Conservation (phyloP, 805 yeast genomes). For the Nematodospora valgi region DNA sequence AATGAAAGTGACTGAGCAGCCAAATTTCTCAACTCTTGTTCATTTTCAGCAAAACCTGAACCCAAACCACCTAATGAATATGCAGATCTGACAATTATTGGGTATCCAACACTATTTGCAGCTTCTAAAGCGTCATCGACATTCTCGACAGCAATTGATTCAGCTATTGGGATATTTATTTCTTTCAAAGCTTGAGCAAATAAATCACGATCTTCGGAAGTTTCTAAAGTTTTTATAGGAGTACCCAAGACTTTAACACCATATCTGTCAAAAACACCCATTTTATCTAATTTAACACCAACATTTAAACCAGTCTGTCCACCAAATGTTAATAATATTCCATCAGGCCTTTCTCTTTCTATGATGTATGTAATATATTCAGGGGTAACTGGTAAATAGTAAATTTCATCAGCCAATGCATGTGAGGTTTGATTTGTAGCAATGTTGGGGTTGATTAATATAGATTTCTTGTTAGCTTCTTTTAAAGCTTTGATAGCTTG, state of each 20-base stretch:
- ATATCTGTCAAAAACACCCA: conserved; percentile 89
- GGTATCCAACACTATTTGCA: conserved; percentile 85
- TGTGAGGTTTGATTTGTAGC: conserved; percentile 97
- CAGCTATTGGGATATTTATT: conserved; percentile 94
- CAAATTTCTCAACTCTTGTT: conserved; percentile 77
- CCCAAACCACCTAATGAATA: conserved; percentile 97
- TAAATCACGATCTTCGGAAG: conserved; percentile 96
- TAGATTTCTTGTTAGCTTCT: conserved; percentile 83
- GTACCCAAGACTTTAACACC: conserved; percentile 96
- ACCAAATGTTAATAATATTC: conserved; percentile 92
- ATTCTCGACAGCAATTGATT: conserved; percentile 90
- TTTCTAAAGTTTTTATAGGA: conserved; percentile 91
- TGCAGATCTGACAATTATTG: conserved; percentile 96
- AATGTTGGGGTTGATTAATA: conserved; percentile 90
- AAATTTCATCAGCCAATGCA: conserved; percentile 90
- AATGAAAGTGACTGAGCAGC: conserved; percentile 85
- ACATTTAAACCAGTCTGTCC: conserved; percentile 98
- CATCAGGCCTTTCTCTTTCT: conserved; percentile 95
- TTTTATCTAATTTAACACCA: conserved; percentile 90
- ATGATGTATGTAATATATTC: conserved; percentile 94
- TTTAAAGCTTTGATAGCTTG: conserved; percentile 95
- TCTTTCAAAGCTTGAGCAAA: conserved; percentile 94
- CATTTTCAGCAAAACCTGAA: conserved; percentile 90
- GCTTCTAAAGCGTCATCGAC: conserved; percentile 93
- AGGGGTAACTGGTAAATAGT: conserved; percentile 93